Evolutionary conservation across 2,329 filamentous ascomycete genomes (phyloP).

Genomic region (Neophaeococcomyces mojaviensis): DNA sequence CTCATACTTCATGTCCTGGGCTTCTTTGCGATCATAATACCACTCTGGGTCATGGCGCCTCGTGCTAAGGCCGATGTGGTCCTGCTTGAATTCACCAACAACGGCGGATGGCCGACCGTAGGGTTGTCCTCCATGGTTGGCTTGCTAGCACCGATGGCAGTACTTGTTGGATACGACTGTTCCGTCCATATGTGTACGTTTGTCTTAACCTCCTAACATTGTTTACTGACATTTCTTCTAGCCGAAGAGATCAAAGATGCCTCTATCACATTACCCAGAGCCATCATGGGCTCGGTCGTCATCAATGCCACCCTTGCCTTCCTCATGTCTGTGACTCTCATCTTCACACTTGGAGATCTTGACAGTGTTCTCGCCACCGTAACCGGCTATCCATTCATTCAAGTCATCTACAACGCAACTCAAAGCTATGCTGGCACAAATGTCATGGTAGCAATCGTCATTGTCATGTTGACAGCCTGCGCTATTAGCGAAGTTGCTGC

Average conservation of each 20-base stretch:
- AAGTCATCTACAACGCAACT: slow-evolving; percentile 29
- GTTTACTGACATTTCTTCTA: not conserved
- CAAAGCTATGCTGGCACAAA: slow-evolving; percentile 24
- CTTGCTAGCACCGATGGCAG: slow-evolving; percentile 32
- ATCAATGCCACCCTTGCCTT: slow-evolving; percentile 32
- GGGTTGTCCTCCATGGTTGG: slow-evolving; percentile 39
- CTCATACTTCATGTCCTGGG: slow-evolving; percentile 28
- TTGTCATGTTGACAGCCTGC: slow-evolving; percentile 19
- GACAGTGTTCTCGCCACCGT: slow-evolving; percentile 23
- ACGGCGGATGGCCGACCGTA: slow-evolving; percentile 34
- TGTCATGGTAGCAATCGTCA: slow-evolving; percentile 16
- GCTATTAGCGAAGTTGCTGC: slow-evolving; percentile 30
- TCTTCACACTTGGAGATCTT: slow-evolving; percentile 29
- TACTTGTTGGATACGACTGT: slow-evolving; percentile 37
- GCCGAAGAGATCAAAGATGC: slow-evolving; percentile 35
- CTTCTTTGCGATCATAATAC: slow-evolving; percentile 28
- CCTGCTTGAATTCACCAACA: slow-evolving; percentile 39
- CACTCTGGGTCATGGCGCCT: slow-evolving; percentile 26
- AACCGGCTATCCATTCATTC: slow-evolving; percentile 31
- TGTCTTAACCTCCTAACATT: not conserved
- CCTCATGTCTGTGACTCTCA: slow-evolving; percentile 29
- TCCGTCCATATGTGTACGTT: slow-evolving; percentile 40
- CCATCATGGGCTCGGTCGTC: slow-evolving; percentile 29
- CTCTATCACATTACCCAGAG: slow-evolving; percentile 29
- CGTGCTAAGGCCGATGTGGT: slow-evolving; percentile 34